phyloP scores from a whole-genome alignment of 2,329 filamentous ascomycete species.

The Penicillium sp. region DNA sequence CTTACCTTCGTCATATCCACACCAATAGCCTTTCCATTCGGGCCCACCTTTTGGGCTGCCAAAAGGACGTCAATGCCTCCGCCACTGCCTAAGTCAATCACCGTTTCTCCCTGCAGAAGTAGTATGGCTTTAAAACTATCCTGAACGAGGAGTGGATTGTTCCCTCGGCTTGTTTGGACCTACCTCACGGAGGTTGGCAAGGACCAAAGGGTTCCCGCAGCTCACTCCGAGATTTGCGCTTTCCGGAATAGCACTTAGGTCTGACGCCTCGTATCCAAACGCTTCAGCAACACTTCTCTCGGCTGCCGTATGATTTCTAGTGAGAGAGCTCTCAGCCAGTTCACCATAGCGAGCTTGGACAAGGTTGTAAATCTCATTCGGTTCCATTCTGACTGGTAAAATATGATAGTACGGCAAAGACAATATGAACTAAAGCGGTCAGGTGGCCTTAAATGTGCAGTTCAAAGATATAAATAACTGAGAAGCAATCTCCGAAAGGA shows the following conservation, averaged over 20 bases:
- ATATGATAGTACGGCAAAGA: background rate
- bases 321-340: slow-evolving; percentile 5
- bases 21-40: slow-evolving; percentile 58
- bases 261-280: background rate
- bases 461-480: background rate
- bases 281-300: slow-evolving; percentile 8
- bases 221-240: background rate
- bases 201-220: background rate
- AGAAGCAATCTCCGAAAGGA: background rate
- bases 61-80: slow-evolving; percentile 66
- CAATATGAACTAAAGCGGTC: background rate
- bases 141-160: background rate
- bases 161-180: background rate
- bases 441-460: background rate
- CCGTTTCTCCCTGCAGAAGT: slow-evolving; percentile 57
- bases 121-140: background rate
- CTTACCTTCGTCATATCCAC: slow-evolving; percentile 65
- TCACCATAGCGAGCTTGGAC: slow-evolving; percentile 13
- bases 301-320: background rate
- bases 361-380: slow-evolving; percentile 6
- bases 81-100: slow-evolving; percentile 64
- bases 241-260: background rate
- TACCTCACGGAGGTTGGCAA: background rate
- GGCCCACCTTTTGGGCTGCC: slow-evolving; percentile 58
- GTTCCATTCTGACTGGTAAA: slow-evolving; percentile 8